Base-by-base conservation (phyloP, 1,139 yeast genomes). In the Sugiyamaella xylanicola region DNA sequence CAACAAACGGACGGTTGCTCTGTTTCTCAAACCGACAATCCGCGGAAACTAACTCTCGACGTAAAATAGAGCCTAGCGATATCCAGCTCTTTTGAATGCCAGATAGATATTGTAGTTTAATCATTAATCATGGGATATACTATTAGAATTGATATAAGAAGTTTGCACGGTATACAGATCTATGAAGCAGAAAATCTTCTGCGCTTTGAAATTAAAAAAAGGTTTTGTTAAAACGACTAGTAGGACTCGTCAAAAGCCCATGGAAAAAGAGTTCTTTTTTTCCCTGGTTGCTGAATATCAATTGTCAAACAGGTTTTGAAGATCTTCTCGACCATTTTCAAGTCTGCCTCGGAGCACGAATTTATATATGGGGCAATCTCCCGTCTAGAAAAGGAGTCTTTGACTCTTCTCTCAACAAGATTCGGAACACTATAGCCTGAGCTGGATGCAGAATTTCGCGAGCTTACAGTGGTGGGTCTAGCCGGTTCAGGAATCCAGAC, bases 261-360 rank as follows among this genome's bases (percentile, higher is more conserved):
- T 2, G 58, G 58, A 25, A 57, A 57, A 29, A 41, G 44, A 2
- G 21, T 41, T 2, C 9, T 20, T 36, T 53, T 56, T 19, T 47
- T 48, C 9, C 53, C 55, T 17, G 60, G 60, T 20, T 39, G 44
- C 35, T 55, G 50, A 25, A 57, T 37, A 43, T 57, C 60, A n/a
- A 53, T 16, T 2, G 53, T 49, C 20, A 48, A 52, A 46, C 60
- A 57, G 3, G 55, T 42, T 20, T 46, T 52, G 22, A 57, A 25
- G 16, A 53, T 48, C 53, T 52, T 55, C 21, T 47, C 46, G n/a
- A 56, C 54, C 25, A 35, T 25, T 4, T 51, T 42, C 32, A 49
- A 21, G 4, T 48, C 45, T 8, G 4, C 15, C 15, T 39, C 46
- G 16, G 49, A 46, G 21, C 49, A 46, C 8, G 29, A 4, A 5